Evolutionary conservation across 2,329 filamentous ascomycete species (phyloP).

Genomic region (Beauveria australis): DNA sequence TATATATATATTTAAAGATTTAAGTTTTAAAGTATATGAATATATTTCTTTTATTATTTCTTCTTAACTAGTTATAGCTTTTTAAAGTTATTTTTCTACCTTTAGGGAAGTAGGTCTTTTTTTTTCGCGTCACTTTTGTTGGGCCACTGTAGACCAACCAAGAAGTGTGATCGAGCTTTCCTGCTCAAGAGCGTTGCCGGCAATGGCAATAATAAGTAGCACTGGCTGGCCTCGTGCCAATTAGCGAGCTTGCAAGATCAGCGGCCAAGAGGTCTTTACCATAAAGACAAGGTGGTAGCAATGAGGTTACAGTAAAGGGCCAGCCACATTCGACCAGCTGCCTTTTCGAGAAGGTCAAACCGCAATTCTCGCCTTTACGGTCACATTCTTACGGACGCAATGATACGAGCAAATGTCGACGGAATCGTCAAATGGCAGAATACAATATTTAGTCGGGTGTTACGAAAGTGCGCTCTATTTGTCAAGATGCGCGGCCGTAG

Average conservation of each 20-base stretch:
- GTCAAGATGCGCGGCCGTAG: background rate
- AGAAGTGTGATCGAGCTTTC: background rate
- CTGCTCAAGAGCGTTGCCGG: background rate
- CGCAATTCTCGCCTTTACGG: background rate
- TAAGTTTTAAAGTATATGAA: too few species aligned
- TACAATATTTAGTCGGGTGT: background rate
- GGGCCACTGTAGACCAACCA: too few species aligned
- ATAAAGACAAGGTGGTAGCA: constrained; percentile 3
- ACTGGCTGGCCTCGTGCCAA: background rate
- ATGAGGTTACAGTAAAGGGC: background rate
- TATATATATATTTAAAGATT: too few species aligned
- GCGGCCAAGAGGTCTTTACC: background rate
- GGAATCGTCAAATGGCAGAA: background rate
- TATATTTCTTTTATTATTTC: too few species aligned
- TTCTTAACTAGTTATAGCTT: too few species aligned
- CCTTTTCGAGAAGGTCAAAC: background rate
- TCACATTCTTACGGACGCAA: background rate
- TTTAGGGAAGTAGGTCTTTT: too few species aligned
- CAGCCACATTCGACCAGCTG: background rate
- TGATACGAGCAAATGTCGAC: background rate
- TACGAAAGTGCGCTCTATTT: background rate
- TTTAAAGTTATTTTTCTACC: too few species aligned
- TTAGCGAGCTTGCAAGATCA: background rate
- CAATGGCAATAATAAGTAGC: background rate
- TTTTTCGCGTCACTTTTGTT: too few species aligned